Evolutionary conservation across 2,329 filamentous ascomycete genomes (phyloP).

Genomic region (Sporothrix mexicana): DNA sequence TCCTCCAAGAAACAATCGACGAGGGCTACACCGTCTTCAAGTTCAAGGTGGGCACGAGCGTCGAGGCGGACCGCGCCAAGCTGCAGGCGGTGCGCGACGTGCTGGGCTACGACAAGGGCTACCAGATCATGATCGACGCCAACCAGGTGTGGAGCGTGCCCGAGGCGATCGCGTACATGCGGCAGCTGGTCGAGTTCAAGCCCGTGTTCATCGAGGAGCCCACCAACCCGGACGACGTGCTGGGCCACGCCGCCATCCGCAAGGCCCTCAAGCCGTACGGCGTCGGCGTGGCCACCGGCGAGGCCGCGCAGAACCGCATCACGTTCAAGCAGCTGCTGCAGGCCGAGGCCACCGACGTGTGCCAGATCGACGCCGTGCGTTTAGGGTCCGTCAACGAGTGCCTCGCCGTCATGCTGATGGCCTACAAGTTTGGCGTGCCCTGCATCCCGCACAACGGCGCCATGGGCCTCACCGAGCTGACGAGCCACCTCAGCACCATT

Average conservation of each 20-base stretch:
- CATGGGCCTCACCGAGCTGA: conserved; percentile 91
- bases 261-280: conserved; percentile 75
- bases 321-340: conserved; percentile 91
- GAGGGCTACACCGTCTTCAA: conserved; percentile 88
- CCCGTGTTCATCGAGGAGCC: conserved; percentile 96
- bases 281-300: conserved; percentile 87
- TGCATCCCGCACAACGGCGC: conserved; percentile 90
- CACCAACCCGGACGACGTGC: conserved; percentile 85
- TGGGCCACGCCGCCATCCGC: conserved; percentile 84
- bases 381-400: conserved; percentile 92
- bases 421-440: conserved; percentile 77
- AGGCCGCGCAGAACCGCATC: conserved; percentile 95
- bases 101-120: conserved; percentile 65
- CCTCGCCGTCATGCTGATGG: conserved; percentile 83
- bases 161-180: conserved; percentile 87
- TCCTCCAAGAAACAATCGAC: conserved; percentile 76
- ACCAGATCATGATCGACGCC: conserved; percentile 89
- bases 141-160: conserved; percentile 94
- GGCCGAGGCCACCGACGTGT: conserved; percentile 80
- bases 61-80: conserved; percentile 75
- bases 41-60: conserved; percentile 79
- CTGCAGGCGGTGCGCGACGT: conserved; percentile 72
- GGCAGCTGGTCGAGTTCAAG: conserved; percentile 79
- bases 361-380: conserved; percentile 88
- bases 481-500: conserved; percentile 88